These are phyloP conservation scores for Ascodesmis nigricans DNA, from an alignment of 495 filamentous ascomycete species.

Conservation along the genomic window DNA sequence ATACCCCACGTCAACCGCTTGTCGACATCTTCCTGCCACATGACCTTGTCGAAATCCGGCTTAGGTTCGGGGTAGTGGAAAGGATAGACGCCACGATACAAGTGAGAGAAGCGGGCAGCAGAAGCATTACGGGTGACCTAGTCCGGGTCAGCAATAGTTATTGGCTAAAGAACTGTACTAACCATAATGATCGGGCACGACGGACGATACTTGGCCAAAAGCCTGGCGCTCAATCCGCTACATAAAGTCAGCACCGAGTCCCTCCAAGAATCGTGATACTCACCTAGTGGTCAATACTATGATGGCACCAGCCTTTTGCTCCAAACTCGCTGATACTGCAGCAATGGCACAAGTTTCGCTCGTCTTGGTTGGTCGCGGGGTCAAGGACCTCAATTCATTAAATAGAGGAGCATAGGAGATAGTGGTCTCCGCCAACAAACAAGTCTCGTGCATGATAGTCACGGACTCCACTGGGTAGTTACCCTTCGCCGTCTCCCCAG, in stretches of 20 bases:
- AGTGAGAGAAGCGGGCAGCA: slow-evolving; percentile 72
- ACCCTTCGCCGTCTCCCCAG: slow-evolving; percentile 96
- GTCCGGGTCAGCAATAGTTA: slow-evolving; percentile 2
- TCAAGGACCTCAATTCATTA: slow-evolving; percentile 73
- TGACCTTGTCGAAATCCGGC: slow-evolving; percentile 67
- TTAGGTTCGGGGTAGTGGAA: slow-evolving; percentile 84
- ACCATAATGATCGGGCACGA: slow-evolving; percentile 49
- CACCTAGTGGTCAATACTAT: slow-evolving; percentile 79
- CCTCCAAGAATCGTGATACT: slow-evolving; percentile 8
- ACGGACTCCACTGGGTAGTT: slow-evolving; percentile 83
- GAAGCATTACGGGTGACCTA: slow-evolving; percentile 47
- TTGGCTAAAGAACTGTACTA: too few relatives aligned
- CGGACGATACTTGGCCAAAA: slow-evolving; percentile 93
- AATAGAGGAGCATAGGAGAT: slow-evolving; percentile 93
- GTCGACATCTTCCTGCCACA: slow-evolving; percentile 99
- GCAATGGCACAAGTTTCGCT: slow-evolving; percentile 90
- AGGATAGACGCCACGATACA: slow-evolving; percentile 94
- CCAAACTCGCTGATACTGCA: slow-evolving; percentile 77
- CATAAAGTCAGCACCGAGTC: neutral
- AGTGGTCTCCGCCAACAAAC: slow-evolving; percentile 81
- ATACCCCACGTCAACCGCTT: slow-evolving; percentile 91
- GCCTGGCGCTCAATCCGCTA: slow-evolving; percentile 26
- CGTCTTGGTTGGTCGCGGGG: slow-evolving; percentile 57
- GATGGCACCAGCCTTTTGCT: slow-evolving; percentile 88
- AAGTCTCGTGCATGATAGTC: slow-evolving; percentile 92